phyloP scores from a whole-genome alignment of 2,329 filamentous ascomycete species.

The Beauveria australis region DNA sequence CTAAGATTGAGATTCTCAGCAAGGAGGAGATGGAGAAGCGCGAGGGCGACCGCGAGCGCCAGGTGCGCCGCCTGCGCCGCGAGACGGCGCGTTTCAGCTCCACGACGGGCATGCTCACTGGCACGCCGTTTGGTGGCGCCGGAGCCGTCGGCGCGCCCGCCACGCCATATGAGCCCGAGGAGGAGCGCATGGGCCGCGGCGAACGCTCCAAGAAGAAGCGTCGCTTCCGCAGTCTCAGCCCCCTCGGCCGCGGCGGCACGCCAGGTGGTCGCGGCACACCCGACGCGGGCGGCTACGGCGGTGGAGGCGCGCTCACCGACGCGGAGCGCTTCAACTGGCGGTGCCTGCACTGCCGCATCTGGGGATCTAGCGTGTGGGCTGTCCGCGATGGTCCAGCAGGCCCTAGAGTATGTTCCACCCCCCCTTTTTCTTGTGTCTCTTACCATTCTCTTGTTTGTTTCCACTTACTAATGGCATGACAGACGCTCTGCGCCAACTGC shows the following conservation, averaged over 20 bases:
- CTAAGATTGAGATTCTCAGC: constrained; percentile 70
- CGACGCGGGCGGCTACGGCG: constrained; percentile 66
- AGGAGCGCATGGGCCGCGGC: constrained; percentile 84
- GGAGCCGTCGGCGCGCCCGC: constrained; percentile 30
- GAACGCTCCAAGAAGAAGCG: constrained; percentile 94
- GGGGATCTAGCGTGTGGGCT: constrained; percentile 88
- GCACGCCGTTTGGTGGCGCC: constrained; percentile 49
- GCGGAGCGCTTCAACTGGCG: constrained; percentile 77
- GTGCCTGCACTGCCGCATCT: constrained; percentile 79
- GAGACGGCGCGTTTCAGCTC: constrained; percentile 92
- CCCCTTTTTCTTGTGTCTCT: background rate
- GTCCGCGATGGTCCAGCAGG: constrained; percentile 85
- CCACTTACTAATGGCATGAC: constrained; percentile 15
- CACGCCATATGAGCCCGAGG: constrained; percentile 37
- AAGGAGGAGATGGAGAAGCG: constrained; percentile 98
- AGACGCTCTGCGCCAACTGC: constrained; percentile 91
- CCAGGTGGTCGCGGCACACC: constrained; percentile 71
- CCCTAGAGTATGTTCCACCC: constrained; percentile 55
- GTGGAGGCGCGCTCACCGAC: constrained; percentile 62
- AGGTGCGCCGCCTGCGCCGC: constrained; percentile 75
- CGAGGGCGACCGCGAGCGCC: constrained; percentile 86
- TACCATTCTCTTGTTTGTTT: constrained; percentile 8
- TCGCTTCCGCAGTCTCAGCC: constrained; percentile 81
- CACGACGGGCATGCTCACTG: constrained; percentile 70
- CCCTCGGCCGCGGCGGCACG: constrained; percentile 55